A percentile compares a stretch with the other conserved stretches of the same genome.
These are phyloP conservation scores for Diaporthe sp. DNA, from an alignment of 2,329 filamentous ascomycete genomes.

Conservation along the genomic window DNA sequence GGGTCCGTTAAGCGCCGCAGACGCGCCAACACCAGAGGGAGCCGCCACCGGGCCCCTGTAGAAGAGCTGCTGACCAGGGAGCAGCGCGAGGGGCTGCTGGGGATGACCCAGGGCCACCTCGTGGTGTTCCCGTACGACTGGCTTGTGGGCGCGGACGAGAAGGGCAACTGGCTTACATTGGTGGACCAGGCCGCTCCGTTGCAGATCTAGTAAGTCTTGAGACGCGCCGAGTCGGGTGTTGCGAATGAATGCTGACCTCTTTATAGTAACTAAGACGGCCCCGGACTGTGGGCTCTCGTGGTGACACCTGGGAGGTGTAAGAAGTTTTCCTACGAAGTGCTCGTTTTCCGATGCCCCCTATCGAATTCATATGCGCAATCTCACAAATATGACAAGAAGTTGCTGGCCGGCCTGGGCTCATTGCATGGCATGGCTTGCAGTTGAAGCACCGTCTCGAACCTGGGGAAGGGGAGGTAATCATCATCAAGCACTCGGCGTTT, in stretches of 20 bases:
- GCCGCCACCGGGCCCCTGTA: slow-evolving; percentile 67
- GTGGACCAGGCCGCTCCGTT: slow-evolving; percentile 95
- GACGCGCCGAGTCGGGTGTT: background rate
- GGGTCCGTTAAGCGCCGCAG: slow-evolving; percentile 71
- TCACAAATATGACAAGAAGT: background rate
- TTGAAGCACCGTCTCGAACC: background rate
- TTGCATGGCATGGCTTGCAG: background rate
- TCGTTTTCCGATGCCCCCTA: background rate
- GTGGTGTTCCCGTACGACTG: slow-evolving; percentile 97
- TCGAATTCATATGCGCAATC: background rate
- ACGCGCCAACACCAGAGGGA: slow-evolving; percentile 76
- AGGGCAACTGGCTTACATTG: slow-evolving; percentile 96
- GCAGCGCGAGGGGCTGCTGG: slow-evolving; percentile 85
- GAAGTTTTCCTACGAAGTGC: background rate
- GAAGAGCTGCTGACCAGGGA: slow-evolving; percentile 81
- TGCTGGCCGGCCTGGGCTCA: background rate
- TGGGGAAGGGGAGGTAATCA: background rate
- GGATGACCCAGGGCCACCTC: slow-evolving; percentile 85
- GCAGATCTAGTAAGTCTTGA: slow-evolving; percentile 87
- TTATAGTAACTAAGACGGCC: slow-evolving; percentile 10
- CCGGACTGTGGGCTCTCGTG: background rate
- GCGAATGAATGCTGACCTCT: background rate
- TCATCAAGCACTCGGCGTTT: slow-evolving; percentile 26
- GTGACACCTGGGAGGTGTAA: background rate
- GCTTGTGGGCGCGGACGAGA: slow-evolving; percentile 89